These are phyloP conservation scores for Rubia balearica DNA, from an alignment of 305 asterid genomes.

Conservation along the genomic window DNA sequence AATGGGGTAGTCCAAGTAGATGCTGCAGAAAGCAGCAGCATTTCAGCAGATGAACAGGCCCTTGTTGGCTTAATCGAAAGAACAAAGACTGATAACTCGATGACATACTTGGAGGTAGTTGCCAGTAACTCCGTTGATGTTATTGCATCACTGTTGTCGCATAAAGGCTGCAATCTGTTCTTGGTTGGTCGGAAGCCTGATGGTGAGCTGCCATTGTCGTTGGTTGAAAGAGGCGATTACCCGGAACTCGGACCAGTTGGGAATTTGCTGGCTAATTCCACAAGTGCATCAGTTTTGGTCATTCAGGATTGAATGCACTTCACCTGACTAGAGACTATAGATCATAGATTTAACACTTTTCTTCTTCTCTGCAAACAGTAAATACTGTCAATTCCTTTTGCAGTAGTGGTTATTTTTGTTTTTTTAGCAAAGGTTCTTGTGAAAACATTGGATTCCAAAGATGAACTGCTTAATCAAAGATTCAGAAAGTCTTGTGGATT, in stretches of 20 bases:
- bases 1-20: constrained; percentile 13
- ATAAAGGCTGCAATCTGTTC: constrained; percentile 30
- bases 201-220: constrained; percentile 22
- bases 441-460: neutral
- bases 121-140: constrained; percentile 17
- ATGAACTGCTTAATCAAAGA: neutral
- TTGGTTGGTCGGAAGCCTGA: constrained; percentile 33
- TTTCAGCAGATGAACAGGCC: constrained; percentile 23
- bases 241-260: constrained; percentile 40
- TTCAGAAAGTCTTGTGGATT: neutral
- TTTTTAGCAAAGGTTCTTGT: neutral
- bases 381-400: too few species aligned
- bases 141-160: constrained; percentile 13
- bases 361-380: neutral
- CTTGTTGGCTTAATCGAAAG: constrained; percentile 15
- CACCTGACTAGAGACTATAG: neutral
- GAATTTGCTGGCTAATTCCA: constrained; percentile 26
- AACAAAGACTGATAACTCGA: constrained; percentile 10
- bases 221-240: constrained; percentile 22
- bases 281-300: constrained; percentile 34
- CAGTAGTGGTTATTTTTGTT: neutral
- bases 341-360: too few species aligned
- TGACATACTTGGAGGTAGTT: constrained; percentile 21
- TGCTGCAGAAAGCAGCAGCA: constrained; percentile 2
- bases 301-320: constrained; percentile 13